phyloP scores from a whole-genome alignment of 768 basidiomycete species.

The Lactarius trivialis region DNA sequence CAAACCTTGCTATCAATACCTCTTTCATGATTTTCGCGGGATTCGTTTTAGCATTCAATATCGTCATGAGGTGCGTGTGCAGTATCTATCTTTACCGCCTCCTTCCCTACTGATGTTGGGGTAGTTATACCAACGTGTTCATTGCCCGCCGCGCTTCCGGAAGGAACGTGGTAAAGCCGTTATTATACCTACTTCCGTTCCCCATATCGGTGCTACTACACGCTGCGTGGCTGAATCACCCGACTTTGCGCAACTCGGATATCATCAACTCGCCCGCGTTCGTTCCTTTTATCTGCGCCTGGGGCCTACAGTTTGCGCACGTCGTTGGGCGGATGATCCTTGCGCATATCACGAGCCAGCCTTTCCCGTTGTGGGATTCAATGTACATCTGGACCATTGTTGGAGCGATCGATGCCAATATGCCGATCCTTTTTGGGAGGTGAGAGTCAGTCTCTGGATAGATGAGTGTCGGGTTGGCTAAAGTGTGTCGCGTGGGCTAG shows the following conservation, averaged over 20 bases:
- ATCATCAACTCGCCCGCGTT: conserved; percentile 74
- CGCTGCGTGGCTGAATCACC: conserved; percentile 73
- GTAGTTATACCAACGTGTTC: conserved; percentile 80
- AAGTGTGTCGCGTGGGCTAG: conserved; percentile 29
- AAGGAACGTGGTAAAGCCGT: conserved; percentile 44
- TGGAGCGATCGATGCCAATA: conserved; percentile 78
- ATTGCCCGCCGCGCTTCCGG: conserved; percentile 41
- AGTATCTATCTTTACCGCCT: not conserved
- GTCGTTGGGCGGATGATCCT: conserved; percentile 91
- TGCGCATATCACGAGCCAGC: conserved; percentile 78
- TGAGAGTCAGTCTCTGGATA: conserved; percentile 31
- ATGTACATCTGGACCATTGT: conserved; percentile 80
- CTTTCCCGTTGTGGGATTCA: conserved; percentile 83
- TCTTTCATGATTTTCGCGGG: conserved; percentile 79
- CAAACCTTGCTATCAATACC: conserved; percentile 74
- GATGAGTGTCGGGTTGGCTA: not conserved
- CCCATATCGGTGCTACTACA: conserved; percentile 62
- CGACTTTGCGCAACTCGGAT: conserved; percentile 50
- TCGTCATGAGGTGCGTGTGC: conserved; percentile 52
- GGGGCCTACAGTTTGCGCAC: conserved; percentile 89
- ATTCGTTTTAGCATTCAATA: conserved; percentile 71
- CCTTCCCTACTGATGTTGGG: not conserved
- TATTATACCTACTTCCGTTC: conserved; percentile 78
- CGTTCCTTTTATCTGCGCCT: conserved; percentile 83
- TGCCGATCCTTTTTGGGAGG: conserved; percentile 61